Conservation (phyloP, 768 basidiomycete genomes). For the Termitomyces bulborhizus region DNA sequence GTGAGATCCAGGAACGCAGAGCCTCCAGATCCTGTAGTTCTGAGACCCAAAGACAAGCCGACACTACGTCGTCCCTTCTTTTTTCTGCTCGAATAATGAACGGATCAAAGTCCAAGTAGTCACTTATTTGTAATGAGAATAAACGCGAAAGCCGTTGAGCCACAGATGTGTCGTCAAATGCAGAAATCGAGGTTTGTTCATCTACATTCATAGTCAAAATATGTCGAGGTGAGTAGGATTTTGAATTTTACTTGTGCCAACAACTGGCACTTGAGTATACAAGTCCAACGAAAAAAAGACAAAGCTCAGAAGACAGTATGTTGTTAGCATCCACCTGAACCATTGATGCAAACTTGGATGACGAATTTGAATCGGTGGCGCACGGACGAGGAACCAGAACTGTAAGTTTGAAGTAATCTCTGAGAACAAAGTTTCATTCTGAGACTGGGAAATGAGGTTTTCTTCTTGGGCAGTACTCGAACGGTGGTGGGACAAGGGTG, state of each 20-base stretch:
- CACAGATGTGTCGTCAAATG: conserved; percentile 22
- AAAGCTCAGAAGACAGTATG: conserved; percentile 38
- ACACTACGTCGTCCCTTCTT: conserved; percentile 17
- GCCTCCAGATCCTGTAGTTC: conserved; percentile 27
- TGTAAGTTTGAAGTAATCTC: conserved; percentile 8
- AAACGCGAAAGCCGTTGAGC: conserved; percentile 30
- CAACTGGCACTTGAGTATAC: conserved; percentile 16
- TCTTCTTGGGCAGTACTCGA: conserved; percentile 4
- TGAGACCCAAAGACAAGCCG: conserved; percentile 47
- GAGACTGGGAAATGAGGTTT: conserved; percentile 1
- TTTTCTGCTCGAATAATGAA: conserved; percentile 23
- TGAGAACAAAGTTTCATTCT: conserved; percentile 7
- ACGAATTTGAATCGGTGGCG: conserved; percentile 9
- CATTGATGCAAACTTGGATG: conserved; percentile 20
- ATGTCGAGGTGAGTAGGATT: background rate
- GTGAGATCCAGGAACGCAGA: conserved; percentile 27
- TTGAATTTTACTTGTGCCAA: background rate
- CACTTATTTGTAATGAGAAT: conserved; percentile 20
- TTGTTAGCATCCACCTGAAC: conserved; percentile 22
- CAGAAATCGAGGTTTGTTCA: conserved; percentile 6
- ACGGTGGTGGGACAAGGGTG: conserved; percentile 12
- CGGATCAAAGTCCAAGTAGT: conserved; percentile 25
- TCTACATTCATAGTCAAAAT: conserved; percentile 3
- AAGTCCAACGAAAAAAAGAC: conserved; percentile 28
- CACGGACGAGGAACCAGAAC: conserved; percentile 10